phyloP scores from a whole-genome alignment of 345 rosid genomes.

The Citrus maxima region DNA sequence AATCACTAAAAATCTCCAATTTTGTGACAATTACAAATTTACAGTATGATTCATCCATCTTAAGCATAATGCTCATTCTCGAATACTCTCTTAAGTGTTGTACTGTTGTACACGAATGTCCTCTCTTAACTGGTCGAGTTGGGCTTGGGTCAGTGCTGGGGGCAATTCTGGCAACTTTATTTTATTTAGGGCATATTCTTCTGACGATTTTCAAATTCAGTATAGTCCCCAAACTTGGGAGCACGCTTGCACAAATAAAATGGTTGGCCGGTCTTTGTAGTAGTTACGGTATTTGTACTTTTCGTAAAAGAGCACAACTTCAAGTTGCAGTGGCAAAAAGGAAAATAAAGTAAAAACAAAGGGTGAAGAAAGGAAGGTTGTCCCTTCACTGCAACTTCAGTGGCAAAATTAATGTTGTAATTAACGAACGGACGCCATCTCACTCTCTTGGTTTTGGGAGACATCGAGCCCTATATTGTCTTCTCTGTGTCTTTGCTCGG shows the following conservation, averaged over 20 bases:
- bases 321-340: background rate
- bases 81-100: too few relatives aligned
- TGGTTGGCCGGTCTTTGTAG: too few relatives aligned
- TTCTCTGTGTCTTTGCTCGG: background rate
- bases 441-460: conserved; percentile 1
- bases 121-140: too few relatives aligned
- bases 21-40: background rate
- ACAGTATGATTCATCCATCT: too few relatives aligned
- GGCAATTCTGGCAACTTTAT: background rate
- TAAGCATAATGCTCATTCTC: too few relatives aligned
- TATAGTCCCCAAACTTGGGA: background rate
- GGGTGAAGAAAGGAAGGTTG: background rate
- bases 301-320: background rate
- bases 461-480: background rate
- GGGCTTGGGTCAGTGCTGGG: too few relatives aligned
- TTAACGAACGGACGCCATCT: conserved; percentile 4
- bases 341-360: background rate
- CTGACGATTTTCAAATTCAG: background rate
- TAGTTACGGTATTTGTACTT: background rate
- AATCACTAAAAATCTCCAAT: background rate
- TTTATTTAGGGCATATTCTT: background rate
- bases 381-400: background rate
- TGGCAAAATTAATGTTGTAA: background rate
- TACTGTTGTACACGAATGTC: too few relatives aligned
- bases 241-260: too few relatives aligned